phyloP scores from a whole-genome alignment of 2,329 filamentous ascomycete genomes.

The Xylariaceae sp. region DNA sequence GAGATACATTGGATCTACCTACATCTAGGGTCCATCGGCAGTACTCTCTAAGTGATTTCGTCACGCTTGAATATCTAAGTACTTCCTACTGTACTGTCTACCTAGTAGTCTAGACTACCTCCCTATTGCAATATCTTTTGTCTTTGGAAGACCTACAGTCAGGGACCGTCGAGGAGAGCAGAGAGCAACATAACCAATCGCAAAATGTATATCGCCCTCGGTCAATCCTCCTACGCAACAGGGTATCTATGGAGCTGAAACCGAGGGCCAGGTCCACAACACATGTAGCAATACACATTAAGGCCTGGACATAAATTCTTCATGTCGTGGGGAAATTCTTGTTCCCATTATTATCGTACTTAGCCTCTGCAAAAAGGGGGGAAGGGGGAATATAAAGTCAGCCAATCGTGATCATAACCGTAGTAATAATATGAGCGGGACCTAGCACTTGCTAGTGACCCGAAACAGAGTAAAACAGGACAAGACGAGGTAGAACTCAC shows the following conservation, averaged over 20 bases:
- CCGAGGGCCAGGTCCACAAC: not conserved
- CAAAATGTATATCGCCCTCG: not conserved
- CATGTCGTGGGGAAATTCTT: conserved; percentile 32
- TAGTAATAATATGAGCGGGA: not conserved
- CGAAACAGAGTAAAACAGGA: not conserved
- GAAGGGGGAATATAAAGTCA: not conserved
- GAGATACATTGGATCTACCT: no score
- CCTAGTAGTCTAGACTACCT: no score
- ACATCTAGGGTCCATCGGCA: no score
- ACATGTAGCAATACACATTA: conserved; percentile 9
- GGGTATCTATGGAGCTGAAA: conserved; percentile 1
- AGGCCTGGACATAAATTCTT: not conserved
- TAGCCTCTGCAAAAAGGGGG: conserved; percentile 57
- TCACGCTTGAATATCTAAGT: no score
- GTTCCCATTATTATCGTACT: conserved; percentile 76
- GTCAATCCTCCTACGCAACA: conserved; percentile 4
- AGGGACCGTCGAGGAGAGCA: not conserved
- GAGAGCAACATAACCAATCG: not conserved
- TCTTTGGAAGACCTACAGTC: not conserved
- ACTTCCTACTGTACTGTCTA: not conserved
- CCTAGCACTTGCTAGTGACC: not conserved
- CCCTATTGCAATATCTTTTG: not conserved
- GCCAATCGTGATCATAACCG: not conserved
- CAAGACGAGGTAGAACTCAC: conserved; percentile 49
- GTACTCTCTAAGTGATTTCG: no score